Percentiles rank a stretch among this genome's conserved stretches.
Conservation (phyloP, 495 filamentous ascomycete species). For the Neurospora sp. region DNA sequence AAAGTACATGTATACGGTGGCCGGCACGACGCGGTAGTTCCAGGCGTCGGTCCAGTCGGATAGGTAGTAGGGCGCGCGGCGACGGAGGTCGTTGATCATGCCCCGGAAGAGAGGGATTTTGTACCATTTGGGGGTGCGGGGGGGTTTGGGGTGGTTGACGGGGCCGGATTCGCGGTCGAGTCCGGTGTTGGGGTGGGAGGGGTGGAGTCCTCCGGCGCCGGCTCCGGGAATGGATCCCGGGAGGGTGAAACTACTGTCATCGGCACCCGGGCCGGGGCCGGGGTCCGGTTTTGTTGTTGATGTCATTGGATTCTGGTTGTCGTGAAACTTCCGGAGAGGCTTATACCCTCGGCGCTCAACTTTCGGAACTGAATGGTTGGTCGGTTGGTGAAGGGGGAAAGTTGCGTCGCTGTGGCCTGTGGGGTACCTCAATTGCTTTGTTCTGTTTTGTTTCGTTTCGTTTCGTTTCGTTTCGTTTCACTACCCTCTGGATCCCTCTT, state of each 20-base stretch:
- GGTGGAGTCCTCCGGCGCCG: constrained; percentile 12
- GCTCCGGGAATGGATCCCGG: not conserved
- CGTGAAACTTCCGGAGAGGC: not conserved
- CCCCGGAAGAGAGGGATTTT: constrained; percentile 50
- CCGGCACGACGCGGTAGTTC: constrained; percentile 75
- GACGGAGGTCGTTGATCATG: constrained; percentile 65
- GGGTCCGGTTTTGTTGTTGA: not conserved
- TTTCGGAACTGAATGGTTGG: not conserved
- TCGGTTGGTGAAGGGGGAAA: not conserved
- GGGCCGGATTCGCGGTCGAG: not conserved
- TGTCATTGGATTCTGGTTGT: not conserved
- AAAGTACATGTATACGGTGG: constrained; percentile 85
- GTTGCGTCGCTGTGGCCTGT: not conserved
- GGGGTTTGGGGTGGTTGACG: not conserved
- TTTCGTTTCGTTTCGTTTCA: not conserved
- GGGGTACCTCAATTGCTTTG: not conserved
- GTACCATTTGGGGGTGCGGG: constrained; percentile 40
- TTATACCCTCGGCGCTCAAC: not conserved
- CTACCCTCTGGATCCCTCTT: not conserved
- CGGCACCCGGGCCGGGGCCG: constrained; percentile 5
- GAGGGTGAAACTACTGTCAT: not conserved
- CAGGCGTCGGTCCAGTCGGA: constrained; percentile 77
- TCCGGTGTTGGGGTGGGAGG: constrained; percentile 11
- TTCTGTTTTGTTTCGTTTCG: not conserved
- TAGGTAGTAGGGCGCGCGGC: constrained; percentile 62